Percentiles rank a stretch among this genome's conserved stretches.
Conservation (phyloP, 257 asterid genomes). For the Salvia splendens region DNA sequence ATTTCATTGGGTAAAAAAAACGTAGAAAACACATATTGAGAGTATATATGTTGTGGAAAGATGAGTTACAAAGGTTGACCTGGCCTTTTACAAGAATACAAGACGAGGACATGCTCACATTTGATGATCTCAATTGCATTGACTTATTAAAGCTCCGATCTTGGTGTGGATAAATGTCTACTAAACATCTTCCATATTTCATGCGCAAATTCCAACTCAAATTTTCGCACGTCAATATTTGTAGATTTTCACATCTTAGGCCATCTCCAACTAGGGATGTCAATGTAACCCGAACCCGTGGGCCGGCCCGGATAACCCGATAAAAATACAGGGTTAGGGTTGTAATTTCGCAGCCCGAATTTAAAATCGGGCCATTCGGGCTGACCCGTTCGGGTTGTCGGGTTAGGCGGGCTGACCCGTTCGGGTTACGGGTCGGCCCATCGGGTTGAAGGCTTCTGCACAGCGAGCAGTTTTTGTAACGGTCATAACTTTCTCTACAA, state of each 20-base stretch:
- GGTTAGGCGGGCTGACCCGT: too few species aligned
- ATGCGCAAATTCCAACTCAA: neutral
- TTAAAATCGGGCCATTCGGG: too few species aligned
- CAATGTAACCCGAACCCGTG: too few species aligned
- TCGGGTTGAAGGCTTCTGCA: too few species aligned
- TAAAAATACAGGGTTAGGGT: too few species aligned
- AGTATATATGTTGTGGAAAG: neutral
- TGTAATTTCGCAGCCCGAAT: too few species aligned
- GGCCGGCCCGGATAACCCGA: too few species aligned
- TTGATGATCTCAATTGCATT: neutral
- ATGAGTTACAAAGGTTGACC: neutral
- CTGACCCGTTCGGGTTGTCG: too few species aligned
- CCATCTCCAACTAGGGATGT: too few species aligned
- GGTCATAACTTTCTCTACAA: too few species aligned
- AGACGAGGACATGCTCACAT: neutral
- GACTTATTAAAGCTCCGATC: neutral
- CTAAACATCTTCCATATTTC: neutral
- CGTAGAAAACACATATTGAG: neutral
- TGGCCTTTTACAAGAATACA: neutral
- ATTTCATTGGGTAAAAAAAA: neutral
- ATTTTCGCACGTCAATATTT: neutral
- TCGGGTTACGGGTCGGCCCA: too few species aligned
- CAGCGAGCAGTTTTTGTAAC: too few species aligned
- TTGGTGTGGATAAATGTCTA: conserved; percentile 6
- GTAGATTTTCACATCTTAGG: neutral